Evolutionary conservation across 805 yeast genomes (phyloP), one percentile per base, ranked within the genome.

Genomic region (Monosporozyma aerobia): DNA sequence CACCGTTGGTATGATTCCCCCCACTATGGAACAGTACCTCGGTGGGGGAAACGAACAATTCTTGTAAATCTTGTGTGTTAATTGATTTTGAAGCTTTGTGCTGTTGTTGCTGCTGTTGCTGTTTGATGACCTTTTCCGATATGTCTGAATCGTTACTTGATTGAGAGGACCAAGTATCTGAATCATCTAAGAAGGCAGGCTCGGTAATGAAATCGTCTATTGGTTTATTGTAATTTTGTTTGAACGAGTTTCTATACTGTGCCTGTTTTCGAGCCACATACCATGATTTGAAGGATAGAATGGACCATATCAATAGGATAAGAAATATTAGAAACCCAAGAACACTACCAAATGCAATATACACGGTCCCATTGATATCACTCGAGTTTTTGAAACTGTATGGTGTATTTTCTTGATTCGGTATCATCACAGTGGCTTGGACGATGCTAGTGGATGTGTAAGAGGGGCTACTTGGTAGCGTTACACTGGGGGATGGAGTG

Each of bases 311-410:
- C 4, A 64, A 23, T 2, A 56, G 44, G 3, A 66, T 39, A 2
- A 64, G 49, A 2, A 67, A 23, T 16, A 79, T 63, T 2, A 83
- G 65, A 33, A 80, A 78, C 0, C 83, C 87, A 14, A 87, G 73
- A 39, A 81, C 76, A 27, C 82, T 74, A 2, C 94, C 96, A 54
- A 86, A 82, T 0, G 85, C 85, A 46, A 87, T 85, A 69, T 86
- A 87, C 3, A 86, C 87, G 1, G 92, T 82, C 3, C 94, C 95
- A 48, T 77, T 75, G 1, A 85, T 83, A 23, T 44, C 41, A 37
- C 23, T 14, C 44, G 77, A 72, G 6, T 61, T 64, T 14, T 78
- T 67, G 35, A 72, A 65, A 29, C 14, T 3, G 22, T 73, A 62
- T 22, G 86, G 73, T 59, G 74, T 79, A 19, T 92, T 90, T 66